Evolutionary conservation across 352 stramenopile species (phyloP), one percentile per base, ranked within the genome.

Genomic region (Phytophthora sansomeana): DNA sequence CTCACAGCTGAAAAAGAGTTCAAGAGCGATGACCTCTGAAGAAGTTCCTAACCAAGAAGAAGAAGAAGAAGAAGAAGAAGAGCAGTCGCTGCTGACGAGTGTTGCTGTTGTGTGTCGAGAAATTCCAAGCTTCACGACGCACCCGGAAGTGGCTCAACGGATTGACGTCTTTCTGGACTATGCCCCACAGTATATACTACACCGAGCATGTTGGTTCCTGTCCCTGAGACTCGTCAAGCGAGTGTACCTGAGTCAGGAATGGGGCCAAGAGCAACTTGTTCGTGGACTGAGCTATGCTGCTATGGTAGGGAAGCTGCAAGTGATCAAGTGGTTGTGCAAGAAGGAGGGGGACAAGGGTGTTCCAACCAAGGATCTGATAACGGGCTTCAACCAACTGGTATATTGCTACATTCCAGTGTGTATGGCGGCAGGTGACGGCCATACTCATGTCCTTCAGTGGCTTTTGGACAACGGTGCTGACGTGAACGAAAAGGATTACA

Each of bases 151-250:
- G 2, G 14, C 21, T 33, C 51, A 24, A 35, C 24, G 38, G 9
- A 49, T 58, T 5, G 50, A 58, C 17, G 35, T 8, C 3, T 49
- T 58, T 30, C 11, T 58, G 35, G 51, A 58, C 36, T 58, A 58
- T 24, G 32, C 50, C 5, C 9, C n/a, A 5, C 10, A 35, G 36
- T 36, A 30, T 26, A 2, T 1, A 11, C n/a, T 33, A 5, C 19
- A 38, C 16, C 10, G 14, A 0, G 50, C 35, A 2, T 58, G 33
- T 11, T 8, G 10, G 3, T 19, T 35, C 21, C 44, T 36, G 24
- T 41, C 51, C 2, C 36, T 58, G 16, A 24, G 24, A 29, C 38
- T 58, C 13, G 24, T 33, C 16, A 58, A 58, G 51, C 21, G 50
- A 5, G 36, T 58, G 9, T 41, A 29, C 10, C 13, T 28, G 21